phyloP scores from a whole-genome alignment of 2,329 filamentous ascomycete species.

The Coniochaeta sp. region DNA sequence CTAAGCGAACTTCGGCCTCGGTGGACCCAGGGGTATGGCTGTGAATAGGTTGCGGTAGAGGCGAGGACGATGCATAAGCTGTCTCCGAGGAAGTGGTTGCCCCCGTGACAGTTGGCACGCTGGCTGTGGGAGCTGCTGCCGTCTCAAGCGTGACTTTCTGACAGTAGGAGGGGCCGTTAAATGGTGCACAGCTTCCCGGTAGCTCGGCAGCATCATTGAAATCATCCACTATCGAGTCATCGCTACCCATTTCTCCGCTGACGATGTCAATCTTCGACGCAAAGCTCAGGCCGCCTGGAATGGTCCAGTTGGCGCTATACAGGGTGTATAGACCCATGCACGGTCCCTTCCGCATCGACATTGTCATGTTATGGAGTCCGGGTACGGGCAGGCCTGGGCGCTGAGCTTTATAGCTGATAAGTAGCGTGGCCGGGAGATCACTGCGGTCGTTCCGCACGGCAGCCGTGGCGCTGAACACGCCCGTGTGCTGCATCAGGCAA shows the following conservation, averaged over 20 bases:
- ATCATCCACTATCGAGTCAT: background rate
- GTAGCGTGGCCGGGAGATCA: slow-evolving; percentile 2
- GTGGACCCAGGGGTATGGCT: background rate
- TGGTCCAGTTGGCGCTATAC: slow-evolving; percentile 5
- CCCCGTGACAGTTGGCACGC: background rate
- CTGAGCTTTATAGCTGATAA: slow-evolving; percentile 4
- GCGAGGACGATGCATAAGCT: background rate
- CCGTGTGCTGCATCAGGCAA: slow-evolving; percentile 38
- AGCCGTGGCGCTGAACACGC: slow-evolving; percentile 35
- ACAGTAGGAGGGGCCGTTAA: background rate
- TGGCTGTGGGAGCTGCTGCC: background rate
- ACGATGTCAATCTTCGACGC: slow-evolving; percentile 5
- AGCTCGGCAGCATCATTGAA: slow-evolving; percentile 6
- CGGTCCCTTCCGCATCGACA: slow-evolving; percentile 3
- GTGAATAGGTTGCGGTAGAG: background rate
- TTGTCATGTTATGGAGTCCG: slow-evolving; percentile 7
- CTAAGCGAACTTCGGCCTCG: background rate
- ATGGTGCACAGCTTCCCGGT: slow-evolving; percentile 1
- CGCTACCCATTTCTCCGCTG: slow-evolving; percentile 3
- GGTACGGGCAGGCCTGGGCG: slow-evolving; percentile 5
- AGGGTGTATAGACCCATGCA: slow-evolving; percentile 6
- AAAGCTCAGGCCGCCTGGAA: slow-evolving; percentile 5
- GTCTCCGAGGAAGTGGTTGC: background rate
- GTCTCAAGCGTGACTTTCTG: background rate
- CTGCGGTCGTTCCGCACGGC: slow-evolving; percentile 38